Conservation (phyloP, 2,329 filamentous ascomycete genomes). For the Colletotrichum siamense region DNA sequence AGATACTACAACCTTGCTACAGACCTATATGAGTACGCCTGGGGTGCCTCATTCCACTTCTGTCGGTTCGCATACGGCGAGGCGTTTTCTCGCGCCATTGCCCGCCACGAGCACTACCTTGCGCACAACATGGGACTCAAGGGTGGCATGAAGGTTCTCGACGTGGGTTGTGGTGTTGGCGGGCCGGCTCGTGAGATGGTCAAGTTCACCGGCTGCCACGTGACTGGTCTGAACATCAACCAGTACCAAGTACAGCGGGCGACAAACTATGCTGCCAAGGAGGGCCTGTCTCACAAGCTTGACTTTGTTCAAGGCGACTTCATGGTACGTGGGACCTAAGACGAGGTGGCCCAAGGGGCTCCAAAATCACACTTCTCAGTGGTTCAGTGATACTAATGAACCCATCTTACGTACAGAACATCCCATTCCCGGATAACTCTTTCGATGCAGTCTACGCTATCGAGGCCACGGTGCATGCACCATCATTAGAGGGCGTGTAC, state of each 20-base stretch:
- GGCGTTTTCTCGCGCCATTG: conserved; percentile 85
- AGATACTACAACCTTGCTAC: conserved; percentile 94
- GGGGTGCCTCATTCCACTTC: conserved; percentile 94
- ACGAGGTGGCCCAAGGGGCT: not conserved
- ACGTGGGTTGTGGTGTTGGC: conserved; percentile 93
- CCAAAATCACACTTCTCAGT: not conserved
- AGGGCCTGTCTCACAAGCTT: conserved; percentile 78
- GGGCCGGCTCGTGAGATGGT: conserved; percentile 93
- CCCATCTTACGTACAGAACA: conserved; percentile 62
- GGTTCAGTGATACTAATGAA: no score
- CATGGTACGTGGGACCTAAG: conserved; percentile 61
- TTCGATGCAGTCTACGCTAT: conserved; percentile 96
- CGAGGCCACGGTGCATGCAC: conserved; percentile 91
- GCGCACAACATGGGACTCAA: conserved; percentile 83
- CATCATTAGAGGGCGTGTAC: conserved; percentile 86
- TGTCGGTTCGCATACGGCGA: conserved; percentile 88
- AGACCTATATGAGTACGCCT: conserved; percentile 92
- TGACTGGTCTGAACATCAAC: conserved; percentile 94
- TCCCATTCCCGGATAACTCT: conserved; percentile 85
- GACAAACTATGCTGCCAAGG: conserved; percentile 79
- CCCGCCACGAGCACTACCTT: conserved; percentile 94
- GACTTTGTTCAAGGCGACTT: conserved; percentile 91
- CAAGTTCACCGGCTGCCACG: conserved; percentile 86
- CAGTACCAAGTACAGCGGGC: conserved; percentile 95
- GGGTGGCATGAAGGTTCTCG: conserved; percentile 82